phyloP scores from a whole-genome alignment of 768 basidiomycete genomes.

The Strobilomyces confusus region DNA sequence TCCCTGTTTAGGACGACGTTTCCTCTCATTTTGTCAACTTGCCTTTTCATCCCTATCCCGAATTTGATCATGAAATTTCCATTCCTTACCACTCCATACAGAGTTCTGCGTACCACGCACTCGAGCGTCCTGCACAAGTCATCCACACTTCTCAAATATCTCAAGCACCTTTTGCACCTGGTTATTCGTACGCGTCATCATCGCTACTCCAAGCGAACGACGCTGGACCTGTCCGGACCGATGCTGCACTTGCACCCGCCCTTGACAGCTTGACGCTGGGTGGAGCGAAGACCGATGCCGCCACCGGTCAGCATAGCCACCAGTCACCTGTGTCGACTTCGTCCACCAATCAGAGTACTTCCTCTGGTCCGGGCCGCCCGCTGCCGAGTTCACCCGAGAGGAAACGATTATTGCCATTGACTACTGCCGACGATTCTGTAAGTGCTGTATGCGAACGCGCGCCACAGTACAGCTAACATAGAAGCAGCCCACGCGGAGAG shows the following conservation, averaged over 20 bases:
- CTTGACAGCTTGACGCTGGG: not conserved
- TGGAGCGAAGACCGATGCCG: constrained; percentile 1
- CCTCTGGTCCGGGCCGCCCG: constrained; percentile 9
- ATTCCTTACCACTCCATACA: not conserved
- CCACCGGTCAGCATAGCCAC: constrained; percentile 17
- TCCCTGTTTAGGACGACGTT: constrained; percentile 4
- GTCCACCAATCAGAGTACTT: constrained; percentile 1
- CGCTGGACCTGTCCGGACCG: not conserved
- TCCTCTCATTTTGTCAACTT: not conserved
- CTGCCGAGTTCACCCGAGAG: constrained; percentile 19
- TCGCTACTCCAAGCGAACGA: not conserved
- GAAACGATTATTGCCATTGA: constrained; percentile 10
- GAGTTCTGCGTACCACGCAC: not conserved
- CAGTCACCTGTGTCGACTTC: constrained; percentile 14
- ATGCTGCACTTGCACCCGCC: not conserved
- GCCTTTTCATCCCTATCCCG: not conserved
- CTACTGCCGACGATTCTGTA: constrained; percentile 12
- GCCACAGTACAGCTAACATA: constrained; percentile 16
- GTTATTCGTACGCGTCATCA: not conserved
- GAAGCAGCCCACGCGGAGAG: constrained; percentile 16
- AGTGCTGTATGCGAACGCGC: constrained; percentile 8
- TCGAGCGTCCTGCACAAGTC: not conserved
- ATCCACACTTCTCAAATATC: not conserved
- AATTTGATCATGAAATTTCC: not conserved
- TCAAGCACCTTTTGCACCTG: not conserved